These are phyloP conservation scores for Zygnema circumcarinatum DNA, from an alignment of 139 green algal genomes.

Conservation along the genomic window DNA sequence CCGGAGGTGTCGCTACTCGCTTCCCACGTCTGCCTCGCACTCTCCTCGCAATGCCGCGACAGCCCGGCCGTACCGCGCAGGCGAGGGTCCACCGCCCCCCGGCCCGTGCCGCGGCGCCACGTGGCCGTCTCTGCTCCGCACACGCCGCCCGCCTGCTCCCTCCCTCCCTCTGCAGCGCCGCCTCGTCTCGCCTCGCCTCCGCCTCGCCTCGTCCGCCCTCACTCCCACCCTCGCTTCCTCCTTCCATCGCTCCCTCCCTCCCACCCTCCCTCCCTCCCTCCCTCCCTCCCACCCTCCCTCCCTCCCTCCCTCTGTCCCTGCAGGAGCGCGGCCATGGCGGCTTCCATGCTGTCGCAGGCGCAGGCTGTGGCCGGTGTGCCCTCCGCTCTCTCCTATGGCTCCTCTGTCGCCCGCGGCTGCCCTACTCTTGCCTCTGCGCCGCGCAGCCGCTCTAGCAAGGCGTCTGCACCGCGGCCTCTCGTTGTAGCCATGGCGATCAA, in stretches of 20 bases:
- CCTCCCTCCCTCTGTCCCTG: neutral
- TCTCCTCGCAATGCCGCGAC: neutral
- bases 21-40: neutral
- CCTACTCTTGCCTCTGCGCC: neutral
- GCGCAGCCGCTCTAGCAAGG: neutral
- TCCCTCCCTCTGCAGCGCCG: too few relatives aligned
- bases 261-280: neutral
- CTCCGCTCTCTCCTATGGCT: neutral
- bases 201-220: neutral
- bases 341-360: neutral
- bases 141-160: too few relatives aligned
- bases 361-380: neutral
- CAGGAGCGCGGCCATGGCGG: neutral
- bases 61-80: too few relatives aligned
- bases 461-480: neutral
- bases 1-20: too few relatives aligned
- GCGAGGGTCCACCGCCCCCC: too few relatives aligned
- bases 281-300: neutral
- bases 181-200: neutral
- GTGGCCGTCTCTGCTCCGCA: too few relatives aligned
- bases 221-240: too few relatives aligned
- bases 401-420: neutral
- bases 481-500: constrained; percentile 37
- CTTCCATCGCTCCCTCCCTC: too few relatives aligned
- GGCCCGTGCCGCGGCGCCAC: too few relatives aligned